Percentiles rank a stretch among this genome's conserved stretches.
Conservation (phyloP, 495 filamentous ascomycete species). For the Penicillium atrosanguineum region DNA sequence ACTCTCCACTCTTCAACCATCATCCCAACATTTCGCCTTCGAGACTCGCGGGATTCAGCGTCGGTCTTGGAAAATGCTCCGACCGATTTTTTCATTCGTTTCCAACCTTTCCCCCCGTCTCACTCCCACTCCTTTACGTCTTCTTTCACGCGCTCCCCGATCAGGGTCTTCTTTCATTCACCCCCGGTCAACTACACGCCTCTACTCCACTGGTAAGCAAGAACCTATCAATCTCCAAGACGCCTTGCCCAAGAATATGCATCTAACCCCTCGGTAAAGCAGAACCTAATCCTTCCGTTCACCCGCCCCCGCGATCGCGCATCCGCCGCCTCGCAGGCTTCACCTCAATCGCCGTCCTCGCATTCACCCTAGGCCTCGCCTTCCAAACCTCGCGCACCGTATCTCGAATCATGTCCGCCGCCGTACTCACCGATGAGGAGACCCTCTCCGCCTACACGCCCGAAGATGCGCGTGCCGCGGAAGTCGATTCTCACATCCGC, state of each 20-base stretch:
- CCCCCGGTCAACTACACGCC: neutral
- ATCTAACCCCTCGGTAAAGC: conserved; percentile 5
- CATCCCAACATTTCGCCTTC: conserved; percentile 10
- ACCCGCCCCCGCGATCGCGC: conserved; percentile 26
- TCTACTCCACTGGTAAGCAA: conserved; percentile 12
- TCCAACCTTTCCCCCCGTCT: conserved; percentile 1
- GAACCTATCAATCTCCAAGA: neutral
- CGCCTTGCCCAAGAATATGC: neutral
- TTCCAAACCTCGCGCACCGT: conserved; percentile 26
- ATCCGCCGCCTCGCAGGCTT: conserved; percentile 39
- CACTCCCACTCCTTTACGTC: neutral
- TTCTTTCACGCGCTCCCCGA: neutral
- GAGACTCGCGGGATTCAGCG: neutral
- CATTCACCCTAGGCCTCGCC: conserved; percentile 32
- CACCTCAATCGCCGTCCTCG: conserved; percentile 36
- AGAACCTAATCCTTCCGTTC: conserved; percentile 9
- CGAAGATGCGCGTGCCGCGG: conserved; percentile 53
- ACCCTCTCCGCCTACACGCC: conserved; percentile 66
- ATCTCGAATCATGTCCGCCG: conserved; percentile 43
- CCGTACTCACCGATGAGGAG: conserved; percentile 65
- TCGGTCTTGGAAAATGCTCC: conserved; percentile 13
- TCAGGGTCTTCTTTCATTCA: neutral
- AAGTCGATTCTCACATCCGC: conserved; percentile 70
- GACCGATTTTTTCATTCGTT: conserved; percentile 9
- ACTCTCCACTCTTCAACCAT: conserved; percentile 12